Evolutionary conservation across 2,329 filamentous ascomycete species (phyloP), one percentile per base, ranked within the genome.

Genomic region (Dactylellina parvicollis): DNA sequence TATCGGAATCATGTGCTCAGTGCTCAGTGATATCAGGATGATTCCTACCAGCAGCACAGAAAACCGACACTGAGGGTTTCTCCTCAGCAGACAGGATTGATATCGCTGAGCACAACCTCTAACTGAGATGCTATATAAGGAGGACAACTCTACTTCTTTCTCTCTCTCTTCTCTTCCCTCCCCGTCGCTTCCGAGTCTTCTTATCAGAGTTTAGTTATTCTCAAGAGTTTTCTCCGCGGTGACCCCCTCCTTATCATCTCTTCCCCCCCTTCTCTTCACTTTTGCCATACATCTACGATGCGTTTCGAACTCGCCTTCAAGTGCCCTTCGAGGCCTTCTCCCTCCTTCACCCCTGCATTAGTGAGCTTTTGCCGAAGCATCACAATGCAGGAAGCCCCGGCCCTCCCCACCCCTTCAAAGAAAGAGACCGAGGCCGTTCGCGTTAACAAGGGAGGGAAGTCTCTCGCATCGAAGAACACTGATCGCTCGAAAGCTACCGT

Each of bases 141-240:
- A 26, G 3, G 24, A 9, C 32, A 5, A 7, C 60, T 36, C 22
- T 26, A 2, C 36, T 16, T 18, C 24, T 14, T 16, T 24, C 47
- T 38, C 42, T 66, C 52, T 57, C 24, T 26, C 34, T 42, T 52
- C 50, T 66, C 50, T 26, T 66, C 36, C 32, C 32, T 38, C 28
- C 20, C 60, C 52, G 7, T 42, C 61, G n/a, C 61, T 18, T 55
- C 40, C 28, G 24, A 64, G 46, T 36, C 42, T 28, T 28, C 22
- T 30, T 14, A 7, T 8, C 14, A 4, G 46, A 18, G 42, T n/a
- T n/a, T n/a, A n/a, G n/a, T n/a, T 34, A 7, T 34, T 34, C 30
- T 7, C 5, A n/a, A n/a, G n/a, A n/a, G n/a, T 49, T 30, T 52
- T 42, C 46, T 52, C 46, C 38, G 18, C n/a, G 16, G 34, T 9